Conservation (phyloP, 192 early-diverging fungal species). For the Gonapodya sp. region DNA sequence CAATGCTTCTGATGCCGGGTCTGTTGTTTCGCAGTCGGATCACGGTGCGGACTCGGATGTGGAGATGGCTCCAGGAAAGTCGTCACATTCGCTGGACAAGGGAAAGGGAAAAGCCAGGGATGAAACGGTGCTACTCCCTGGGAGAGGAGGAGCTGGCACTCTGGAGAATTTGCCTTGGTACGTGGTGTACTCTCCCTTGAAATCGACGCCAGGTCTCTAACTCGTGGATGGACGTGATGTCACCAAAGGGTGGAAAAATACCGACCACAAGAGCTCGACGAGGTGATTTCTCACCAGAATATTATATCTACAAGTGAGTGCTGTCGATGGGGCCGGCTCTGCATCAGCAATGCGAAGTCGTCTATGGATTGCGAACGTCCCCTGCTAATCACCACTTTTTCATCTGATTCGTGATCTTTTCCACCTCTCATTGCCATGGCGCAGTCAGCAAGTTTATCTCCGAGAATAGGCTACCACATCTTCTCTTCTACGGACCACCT, state of each 20-base stretch:
- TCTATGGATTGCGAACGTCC: too few species aligned
- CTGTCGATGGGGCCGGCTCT: too few species aligned
- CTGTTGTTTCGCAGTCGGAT: background rate
- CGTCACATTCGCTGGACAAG: background rate
- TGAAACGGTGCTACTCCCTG: slow-evolving; percentile 15
- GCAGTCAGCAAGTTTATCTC: slow-evolving; percentile 81
- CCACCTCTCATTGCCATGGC: background rate
- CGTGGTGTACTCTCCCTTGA: background rate
- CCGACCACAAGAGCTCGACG: slow-evolving; percentile 73
- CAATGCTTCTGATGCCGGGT: too few species aligned
- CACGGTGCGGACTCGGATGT: background rate
- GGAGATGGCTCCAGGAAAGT: background rate
- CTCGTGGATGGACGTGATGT: too few species aligned
- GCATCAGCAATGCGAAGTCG: too few species aligned
- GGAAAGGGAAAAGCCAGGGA: slow-evolving; percentile 18
- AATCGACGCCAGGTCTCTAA: too few species aligned
- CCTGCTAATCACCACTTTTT: too few species aligned
- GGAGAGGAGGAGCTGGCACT: slow-evolving; percentile 4
- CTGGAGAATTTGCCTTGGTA: slow-evolving; percentile 27
- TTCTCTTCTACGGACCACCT: slow-evolving; percentile 96
- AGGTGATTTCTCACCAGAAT: slow-evolving; percentile 87
- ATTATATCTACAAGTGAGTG: slow-evolving; percentile 76
- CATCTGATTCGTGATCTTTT: slow-evolving; percentile 14
- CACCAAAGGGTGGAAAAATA: slow-evolving; percentile 99
- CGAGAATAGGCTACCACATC: slow-evolving; percentile 82